These are phyloP conservation scores for Pestalotiopsis sp. DNA, from an alignment of 2,329 filamentous ascomycete species.

Conservation along the genomic window DNA sequence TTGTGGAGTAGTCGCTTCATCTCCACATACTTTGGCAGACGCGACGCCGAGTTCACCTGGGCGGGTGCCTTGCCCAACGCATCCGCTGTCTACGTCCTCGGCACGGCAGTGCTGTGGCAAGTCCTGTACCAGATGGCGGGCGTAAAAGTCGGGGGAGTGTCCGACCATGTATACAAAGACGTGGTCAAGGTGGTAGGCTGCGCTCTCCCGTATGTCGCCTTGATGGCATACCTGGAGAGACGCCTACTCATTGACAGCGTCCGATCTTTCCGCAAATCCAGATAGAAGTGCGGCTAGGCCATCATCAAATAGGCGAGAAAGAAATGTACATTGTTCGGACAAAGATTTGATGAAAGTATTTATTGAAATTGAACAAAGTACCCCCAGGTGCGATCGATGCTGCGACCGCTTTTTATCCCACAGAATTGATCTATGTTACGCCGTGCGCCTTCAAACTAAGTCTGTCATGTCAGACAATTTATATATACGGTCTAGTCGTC, in stretches of 20 bases:
- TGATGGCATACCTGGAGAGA: conserved; percentile 40
- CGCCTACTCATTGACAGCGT: conserved; percentile 1
- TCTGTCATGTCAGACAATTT: neutral
- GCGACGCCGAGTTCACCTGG: conserved; percentile 42
- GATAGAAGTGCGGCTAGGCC: neutral
- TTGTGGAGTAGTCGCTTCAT: conserved; percentile 80
- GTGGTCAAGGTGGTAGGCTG: conserved; percentile 50
- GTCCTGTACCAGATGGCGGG: conserved; percentile 24
- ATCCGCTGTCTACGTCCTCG: conserved; percentile 41
- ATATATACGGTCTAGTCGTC: conserved; percentile 42
- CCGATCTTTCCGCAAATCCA: neutral
- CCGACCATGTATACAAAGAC: conserved; percentile 34
- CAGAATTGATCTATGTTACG: neutral
- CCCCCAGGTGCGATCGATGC: neutral
- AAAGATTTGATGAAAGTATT: neutral
- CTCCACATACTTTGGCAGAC: conserved; percentile 55
- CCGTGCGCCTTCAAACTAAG: neutral
- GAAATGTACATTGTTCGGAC: neutral
- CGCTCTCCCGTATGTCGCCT: conserved; percentile 50
- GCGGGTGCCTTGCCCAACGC: conserved; percentile 43
- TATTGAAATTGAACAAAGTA: neutral
- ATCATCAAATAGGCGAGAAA: neutral
- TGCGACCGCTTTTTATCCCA: no score
- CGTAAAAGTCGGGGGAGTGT: conserved; percentile 29
- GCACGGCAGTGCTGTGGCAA: conserved; percentile 42